These are phyloP conservation scores for Escallonia herrerae DNA, from an alignment of 129 eudicot genomes.

Conservation along the genomic window DNA sequence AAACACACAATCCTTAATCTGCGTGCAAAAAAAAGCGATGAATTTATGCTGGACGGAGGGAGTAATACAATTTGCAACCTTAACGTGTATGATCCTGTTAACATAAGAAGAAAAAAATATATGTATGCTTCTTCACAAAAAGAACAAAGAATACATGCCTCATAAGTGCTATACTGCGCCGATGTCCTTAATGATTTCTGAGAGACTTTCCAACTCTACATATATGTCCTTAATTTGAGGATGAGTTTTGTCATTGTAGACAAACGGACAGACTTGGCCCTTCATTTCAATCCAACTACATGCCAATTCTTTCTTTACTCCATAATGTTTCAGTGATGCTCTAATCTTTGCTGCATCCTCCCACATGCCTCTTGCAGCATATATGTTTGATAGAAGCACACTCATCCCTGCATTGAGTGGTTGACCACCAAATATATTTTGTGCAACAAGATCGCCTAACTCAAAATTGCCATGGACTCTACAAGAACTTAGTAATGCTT, in stretches of 20 bases:
- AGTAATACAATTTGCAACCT: not conserved
- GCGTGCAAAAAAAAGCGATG: no score
- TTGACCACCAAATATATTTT: slow-evolving; percentile 20
- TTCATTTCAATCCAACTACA: slow-evolving; percentile 69
- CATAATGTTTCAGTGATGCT: slow-evolving; percentile 23
- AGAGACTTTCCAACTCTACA: slow-evolving; percentile 31
- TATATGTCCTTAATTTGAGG: slow-evolving; percentile 26
- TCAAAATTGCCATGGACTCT: slow-evolving; percentile 50
- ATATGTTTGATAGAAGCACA: slow-evolving; percentile 56
- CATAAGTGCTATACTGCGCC: slow-evolving; percentile 7
- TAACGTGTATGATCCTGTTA: not conserved
- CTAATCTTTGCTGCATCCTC: slow-evolving; percentile 52
- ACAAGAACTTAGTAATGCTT: slow-evolving; percentile 61
- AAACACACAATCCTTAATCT: no score
- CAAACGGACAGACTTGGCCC: slow-evolving; percentile 41
- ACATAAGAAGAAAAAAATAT: not conserved
- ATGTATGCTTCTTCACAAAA: not conserved
- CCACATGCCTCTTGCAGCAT: slow-evolving; percentile 66
- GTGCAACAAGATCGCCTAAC: slow-evolving; percentile 39
- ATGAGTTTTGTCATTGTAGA: slow-evolving; percentile 41
- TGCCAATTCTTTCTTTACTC: slow-evolving; percentile 50
- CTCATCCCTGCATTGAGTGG: slow-evolving; percentile 34
- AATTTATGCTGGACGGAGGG: no score
- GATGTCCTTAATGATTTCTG: slow-evolving; percentile 26
- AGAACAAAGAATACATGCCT: not conserved